Conservation (phyloP, 2,329 filamentous ascomycete genomes). For the Cladosporium cucumerinum region DNA sequence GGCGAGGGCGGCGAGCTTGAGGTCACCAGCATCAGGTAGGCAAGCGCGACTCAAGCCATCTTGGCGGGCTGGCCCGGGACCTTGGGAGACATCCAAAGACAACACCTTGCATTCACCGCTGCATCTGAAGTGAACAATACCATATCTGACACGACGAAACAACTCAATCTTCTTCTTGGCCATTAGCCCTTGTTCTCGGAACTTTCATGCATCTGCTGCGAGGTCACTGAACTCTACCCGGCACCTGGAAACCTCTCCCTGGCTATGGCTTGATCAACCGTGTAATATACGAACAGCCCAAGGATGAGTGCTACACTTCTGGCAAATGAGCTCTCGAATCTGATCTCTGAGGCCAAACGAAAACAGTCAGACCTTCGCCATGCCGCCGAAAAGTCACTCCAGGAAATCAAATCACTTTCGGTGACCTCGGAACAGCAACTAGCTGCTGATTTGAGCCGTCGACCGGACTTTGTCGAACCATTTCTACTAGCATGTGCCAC, state of each 20-base stretch:
- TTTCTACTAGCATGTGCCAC: conserved; percentile 92
- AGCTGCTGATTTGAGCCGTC: conserved; percentile 73
- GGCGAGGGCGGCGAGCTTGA: conserved; percentile 11
- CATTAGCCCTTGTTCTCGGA: neutral
- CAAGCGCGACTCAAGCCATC: conserved; percentile 11
- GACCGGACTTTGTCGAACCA: conserved; percentile 81
- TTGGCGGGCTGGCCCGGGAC: conserved; percentile 9
- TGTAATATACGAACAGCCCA: neutral
- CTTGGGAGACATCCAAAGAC: neutral
- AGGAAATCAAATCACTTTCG: conserved; percentile 76
- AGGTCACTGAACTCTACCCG: neutral
- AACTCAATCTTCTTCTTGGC: neutral
- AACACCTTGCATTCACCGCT: conserved; percentile 13
- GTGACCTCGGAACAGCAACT: conserved; percentile 73
- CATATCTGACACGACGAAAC: neutral
- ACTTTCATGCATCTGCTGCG: neutral
- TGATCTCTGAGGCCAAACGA: conserved; percentile 72
- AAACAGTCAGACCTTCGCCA: conserved; percentile 88
- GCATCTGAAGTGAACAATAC: neutral
- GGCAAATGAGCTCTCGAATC: conserved; percentile 30
- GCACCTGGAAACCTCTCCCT: neutral
- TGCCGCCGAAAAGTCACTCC: conserved; percentile 88
- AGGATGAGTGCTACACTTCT: conserved; percentile 33
- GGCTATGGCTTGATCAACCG: conserved; percentile 12
- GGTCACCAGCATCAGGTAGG: neutral